Conservation (phyloP, 345 rosid species). For the Clausena lansium region DNA sequence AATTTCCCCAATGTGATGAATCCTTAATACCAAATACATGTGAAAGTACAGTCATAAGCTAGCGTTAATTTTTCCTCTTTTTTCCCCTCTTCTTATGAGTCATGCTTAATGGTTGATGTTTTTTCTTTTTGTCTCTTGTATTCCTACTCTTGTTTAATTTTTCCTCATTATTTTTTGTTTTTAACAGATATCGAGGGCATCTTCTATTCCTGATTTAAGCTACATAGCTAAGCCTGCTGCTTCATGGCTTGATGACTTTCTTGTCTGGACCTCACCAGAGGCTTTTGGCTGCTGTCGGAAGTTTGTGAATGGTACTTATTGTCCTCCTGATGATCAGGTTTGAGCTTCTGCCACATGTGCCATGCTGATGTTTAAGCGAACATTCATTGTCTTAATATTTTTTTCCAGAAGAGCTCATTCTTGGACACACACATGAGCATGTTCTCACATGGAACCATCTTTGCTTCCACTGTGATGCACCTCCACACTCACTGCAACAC, state of each 20-base stretch:
- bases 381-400: not conserved
- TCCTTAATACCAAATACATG: not conserved
- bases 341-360: conserved; percentile 25
- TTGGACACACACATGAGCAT: not conserved
- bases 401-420: conserved; percentile 1
- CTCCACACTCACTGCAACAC: not conserved
- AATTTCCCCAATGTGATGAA: not conserved
- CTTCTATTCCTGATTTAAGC: conserved; percentile 69
- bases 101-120: not conserved
- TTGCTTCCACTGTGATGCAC: not conserved
- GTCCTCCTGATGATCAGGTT: conserved; percentile 99
- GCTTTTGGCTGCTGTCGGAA: conserved; percentile 96
- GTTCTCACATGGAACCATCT: not conserved
- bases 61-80: not conserved
- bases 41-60: not conserved
- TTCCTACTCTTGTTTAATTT: conserved; percentile 1
- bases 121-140: conserved; percentile 5
- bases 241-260: conserved; percentile 96
- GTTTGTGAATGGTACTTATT: conserved; percentile 70
- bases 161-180: too few relatives aligned
- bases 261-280: conserved; percentile 92
- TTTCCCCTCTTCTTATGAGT: not conserved
- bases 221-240: conserved; percentile 98
- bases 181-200: conserved; percentile 81
- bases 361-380: not conserved